phyloP scores from a whole-genome alignment of 2,329 filamentous ascomycete species.

The Colletotrichum sp. region DNA sequence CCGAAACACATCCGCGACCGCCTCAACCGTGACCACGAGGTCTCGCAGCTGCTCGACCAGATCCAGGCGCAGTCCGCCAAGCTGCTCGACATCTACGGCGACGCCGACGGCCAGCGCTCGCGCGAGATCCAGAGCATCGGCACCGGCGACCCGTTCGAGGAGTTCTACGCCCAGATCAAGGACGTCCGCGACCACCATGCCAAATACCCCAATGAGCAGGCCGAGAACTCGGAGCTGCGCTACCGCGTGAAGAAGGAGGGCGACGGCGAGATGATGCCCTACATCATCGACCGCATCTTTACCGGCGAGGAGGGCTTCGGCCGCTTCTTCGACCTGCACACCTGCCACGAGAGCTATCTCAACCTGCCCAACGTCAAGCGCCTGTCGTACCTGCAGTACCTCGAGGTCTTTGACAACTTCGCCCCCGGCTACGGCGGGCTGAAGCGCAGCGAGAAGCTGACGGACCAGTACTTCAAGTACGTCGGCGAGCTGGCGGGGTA shows the following conservation, averaged over 20 bases:
- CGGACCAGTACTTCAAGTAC: constrained; percentile 91
- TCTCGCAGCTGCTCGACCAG: constrained; percentile 83
- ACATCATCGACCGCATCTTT: constrained; percentile 88
- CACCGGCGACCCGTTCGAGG: constrained; percentile 84
- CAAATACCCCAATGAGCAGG: constrained; percentile 90
- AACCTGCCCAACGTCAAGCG: constrained; percentile 89
- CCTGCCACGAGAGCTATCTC: constrained; percentile 84
- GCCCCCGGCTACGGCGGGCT: constrained; percentile 74
- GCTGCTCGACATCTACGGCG: constrained; percentile 83
- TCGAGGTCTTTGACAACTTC: constrained; percentile 91
- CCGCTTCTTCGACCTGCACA: constrained; percentile 88
- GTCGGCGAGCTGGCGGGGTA: constrained; percentile 81
- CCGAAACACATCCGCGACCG: constrained; percentile 92
- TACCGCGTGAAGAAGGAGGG: constrained; percentile 75
- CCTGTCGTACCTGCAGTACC: constrained; percentile 88
- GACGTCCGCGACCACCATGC: constrained; percentile 88
- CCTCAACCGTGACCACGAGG: constrained; percentile 89
- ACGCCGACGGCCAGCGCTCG: constrained; percentile 72
- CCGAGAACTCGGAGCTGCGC: constrained; percentile 92
- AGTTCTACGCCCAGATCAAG: constrained; percentile 86
- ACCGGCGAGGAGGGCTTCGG: constrained; percentile 95
- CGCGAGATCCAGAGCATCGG: constrained; percentile 86
- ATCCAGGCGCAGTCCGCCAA: constrained; percentile 86
- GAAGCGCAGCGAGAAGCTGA: constrained; percentile 84
- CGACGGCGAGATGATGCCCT: constrained; percentile 66